Conservation (phyloP, 2,329 filamentous ascomycete genomes). For the Calcarisporium arbuscula region DNA sequence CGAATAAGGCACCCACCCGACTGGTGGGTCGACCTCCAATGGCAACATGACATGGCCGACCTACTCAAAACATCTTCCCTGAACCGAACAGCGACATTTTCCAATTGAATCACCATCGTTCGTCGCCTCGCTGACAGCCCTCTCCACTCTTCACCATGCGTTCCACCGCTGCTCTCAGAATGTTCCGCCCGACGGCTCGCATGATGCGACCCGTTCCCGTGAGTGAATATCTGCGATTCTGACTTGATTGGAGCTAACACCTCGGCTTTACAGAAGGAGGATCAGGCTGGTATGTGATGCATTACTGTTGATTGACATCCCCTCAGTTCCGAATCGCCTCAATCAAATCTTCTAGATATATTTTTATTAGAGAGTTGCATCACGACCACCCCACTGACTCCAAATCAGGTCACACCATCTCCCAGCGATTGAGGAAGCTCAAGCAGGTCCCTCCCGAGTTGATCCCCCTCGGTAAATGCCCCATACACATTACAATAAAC, state of each 20-base stretch:
- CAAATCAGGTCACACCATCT: conserved; percentile 81
- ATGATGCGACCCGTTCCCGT: conserved; percentile 70
- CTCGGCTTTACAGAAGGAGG: conserved; percentile 49
- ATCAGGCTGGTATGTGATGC: conserved; percentile 56
- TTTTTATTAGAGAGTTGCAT: too few relatives aligned
- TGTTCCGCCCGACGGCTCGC: conserved; percentile 60
- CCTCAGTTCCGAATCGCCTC: conserved; percentile 1
- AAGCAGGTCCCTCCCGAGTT: conserved; percentile 90
- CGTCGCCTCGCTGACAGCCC: conserved; percentile 19
- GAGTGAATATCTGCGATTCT: conserved; percentile 22
- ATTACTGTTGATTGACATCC: conserved; percentile 7
- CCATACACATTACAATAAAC: background rate
- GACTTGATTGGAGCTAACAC: conserved; percentile 17
- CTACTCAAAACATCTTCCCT: conserved; percentile 20
- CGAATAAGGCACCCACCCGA: conserved; percentile 26
- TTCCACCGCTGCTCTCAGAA: conserved; percentile 58
- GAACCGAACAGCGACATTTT: conserved; percentile 22
- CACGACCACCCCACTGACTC: too few relatives aligned
- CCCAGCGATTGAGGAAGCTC: conserved; percentile 84
- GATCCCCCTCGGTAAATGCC: conserved; percentile 74
- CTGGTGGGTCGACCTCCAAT: conserved; percentile 26
- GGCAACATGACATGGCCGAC: conserved; percentile 29
- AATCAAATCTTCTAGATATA: too few relatives aligned
- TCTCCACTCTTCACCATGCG: conserved; percentile 48
- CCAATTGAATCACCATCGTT: conserved; percentile 24